phyloP scores from a whole-genome alignment of 345 rosid genomes.

The Turnera subulata region DNA sequence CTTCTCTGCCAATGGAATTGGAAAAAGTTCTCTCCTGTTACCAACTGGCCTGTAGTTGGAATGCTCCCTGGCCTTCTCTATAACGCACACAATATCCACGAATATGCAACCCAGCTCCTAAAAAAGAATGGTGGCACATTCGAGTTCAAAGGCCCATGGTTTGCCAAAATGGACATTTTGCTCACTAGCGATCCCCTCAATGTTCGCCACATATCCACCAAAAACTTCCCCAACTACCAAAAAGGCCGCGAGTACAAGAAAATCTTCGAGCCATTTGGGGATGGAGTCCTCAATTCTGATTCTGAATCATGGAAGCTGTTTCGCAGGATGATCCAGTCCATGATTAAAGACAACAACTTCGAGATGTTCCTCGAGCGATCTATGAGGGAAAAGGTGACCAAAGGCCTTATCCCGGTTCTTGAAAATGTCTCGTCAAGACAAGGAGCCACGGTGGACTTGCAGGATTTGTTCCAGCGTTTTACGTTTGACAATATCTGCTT shows the following conservation, averaged over 20 bases:
- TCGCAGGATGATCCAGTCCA: slow-evolving; percentile 7
- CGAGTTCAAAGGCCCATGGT: slow-evolving; percentile 15
- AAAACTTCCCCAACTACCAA: slow-evolving; percentile 8
- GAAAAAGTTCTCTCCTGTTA: background rate
- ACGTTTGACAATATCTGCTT: slow-evolving; percentile 10
- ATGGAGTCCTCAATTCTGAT: slow-evolving; percentile 11
- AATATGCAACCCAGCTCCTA: slow-evolving; percentile 7
- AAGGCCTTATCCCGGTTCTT: slow-evolving; percentile 20
- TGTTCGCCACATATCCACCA: slow-evolving; percentile 5
- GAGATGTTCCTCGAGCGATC: slow-evolving; percentile 7
- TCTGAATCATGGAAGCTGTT: slow-evolving; percentile 6
- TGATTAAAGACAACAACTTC: slow-evolving; percentile 9
- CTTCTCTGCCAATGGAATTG: background rate
- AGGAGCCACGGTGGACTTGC: slow-evolving; percentile 12
- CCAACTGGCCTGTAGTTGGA: slow-evolving; percentile 4
- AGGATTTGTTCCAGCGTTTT: slow-evolving; percentile 15
- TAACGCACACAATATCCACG: slow-evolving; percentile 1
- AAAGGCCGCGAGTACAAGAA: slow-evolving; percentile 7
- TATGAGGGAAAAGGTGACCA: slow-evolving; percentile 2
- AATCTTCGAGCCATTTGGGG: slow-evolving; percentile 13
- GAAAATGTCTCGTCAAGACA: slow-evolving; percentile 5
- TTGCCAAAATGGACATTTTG: slow-evolving; percentile 11
- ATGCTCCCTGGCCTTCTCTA: slow-evolving; percentile 3
- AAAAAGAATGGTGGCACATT: slow-evolving; percentile 7
- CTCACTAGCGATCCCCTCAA: slow-evolving; percentile 14